Evolutionary conservation across 148 eudicot genomes (phyloP).

Genomic region (Cornus suecica): DNA sequence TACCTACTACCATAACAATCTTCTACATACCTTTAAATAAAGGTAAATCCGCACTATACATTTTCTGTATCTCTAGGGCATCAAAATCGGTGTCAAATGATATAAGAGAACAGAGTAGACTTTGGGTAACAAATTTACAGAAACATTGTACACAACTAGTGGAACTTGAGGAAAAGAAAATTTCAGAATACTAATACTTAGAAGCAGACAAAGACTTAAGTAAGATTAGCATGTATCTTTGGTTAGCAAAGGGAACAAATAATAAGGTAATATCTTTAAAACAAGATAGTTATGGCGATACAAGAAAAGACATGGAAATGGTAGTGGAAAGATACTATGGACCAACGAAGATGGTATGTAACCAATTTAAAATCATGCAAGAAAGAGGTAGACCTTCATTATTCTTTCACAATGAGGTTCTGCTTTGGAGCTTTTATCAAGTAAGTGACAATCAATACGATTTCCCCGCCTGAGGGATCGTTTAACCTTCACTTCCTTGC

Average conservation of each 20-base stretch:
- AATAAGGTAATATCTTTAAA: not conserved
- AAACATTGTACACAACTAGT: too few species aligned
- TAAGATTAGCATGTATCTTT: not conserved
- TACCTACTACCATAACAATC: not conserved
- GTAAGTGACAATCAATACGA: conserved; percentile 5
- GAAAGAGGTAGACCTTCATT: conserved; percentile 15
- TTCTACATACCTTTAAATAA: not conserved
- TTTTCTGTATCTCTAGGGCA: not conserved
- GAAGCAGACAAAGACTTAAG: not conserved
- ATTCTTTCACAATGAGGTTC: conserved; percentile 4
- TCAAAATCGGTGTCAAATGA: not conserved
- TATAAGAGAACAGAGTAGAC: not conserved
- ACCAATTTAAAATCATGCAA: not conserved
- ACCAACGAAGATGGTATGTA: not conserved
- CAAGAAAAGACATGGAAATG: not conserved
- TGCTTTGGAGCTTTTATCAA: conserved; percentile 8
- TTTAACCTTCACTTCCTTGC: conserved; percentile 9
- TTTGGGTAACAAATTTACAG: too few species aligned
- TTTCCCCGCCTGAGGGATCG: conserved; percentile 4
- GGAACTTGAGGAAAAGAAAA: not conserved
- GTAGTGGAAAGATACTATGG: not conserved
- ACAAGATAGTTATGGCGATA: conserved; percentile 4
- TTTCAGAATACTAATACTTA: not conserved
- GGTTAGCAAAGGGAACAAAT: not conserved
- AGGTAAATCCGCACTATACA: not conserved